Conservation (phyloP, 441 rosid genomes). For the Brassica hybrid region DNA sequence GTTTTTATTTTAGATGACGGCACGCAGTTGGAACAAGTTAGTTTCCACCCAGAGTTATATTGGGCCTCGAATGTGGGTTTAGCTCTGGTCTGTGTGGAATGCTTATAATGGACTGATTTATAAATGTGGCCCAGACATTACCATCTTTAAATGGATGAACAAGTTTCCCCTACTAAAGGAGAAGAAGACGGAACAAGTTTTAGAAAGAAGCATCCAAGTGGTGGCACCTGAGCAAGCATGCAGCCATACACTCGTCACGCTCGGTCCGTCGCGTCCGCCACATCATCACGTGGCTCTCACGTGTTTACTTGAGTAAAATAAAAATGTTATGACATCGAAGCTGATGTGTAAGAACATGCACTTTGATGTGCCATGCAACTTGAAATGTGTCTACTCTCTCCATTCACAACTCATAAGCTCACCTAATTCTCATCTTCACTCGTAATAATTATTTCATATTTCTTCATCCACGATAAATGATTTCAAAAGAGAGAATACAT, state of each 20-base stretch:
- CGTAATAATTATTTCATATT: neutral
- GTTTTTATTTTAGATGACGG: neutral
- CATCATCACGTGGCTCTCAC: slow-evolving; percentile 29
- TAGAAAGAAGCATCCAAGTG: slow-evolving; percentile 17
- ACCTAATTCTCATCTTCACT: neutral
- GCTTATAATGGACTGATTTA: slow-evolving; percentile 1
- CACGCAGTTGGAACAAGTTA: slow-evolving; percentile 24
- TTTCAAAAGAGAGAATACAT: neutral
- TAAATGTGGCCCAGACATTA: neutral
- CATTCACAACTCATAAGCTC: neutral
- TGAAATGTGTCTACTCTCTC: slow-evolving; percentile 48
- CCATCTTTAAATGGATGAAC: neutral
- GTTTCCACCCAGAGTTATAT: neutral
- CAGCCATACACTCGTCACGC: slow-evolving; percentile 37
- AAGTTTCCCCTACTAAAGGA: neutral
- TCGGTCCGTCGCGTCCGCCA: slow-evolving; percentile 36
- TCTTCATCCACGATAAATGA: neutral
- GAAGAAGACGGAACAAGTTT: neutral
- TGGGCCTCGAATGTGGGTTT: slow-evolving; percentile 3
- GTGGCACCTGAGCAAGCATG: slow-evolving; percentile 34
- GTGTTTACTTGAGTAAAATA: neutral
- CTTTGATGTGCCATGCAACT: slow-evolving; percentile 54
- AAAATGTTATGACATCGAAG: slow-evolving; percentile 3
- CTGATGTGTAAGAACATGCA: slow-evolving; percentile 49
- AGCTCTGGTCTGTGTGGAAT: neutral